These are phyloP conservation scores for Symbiodinium pilosum DNA, from an alignment of 73 alveolate genomes.

Conservation along the genomic window DNA sequence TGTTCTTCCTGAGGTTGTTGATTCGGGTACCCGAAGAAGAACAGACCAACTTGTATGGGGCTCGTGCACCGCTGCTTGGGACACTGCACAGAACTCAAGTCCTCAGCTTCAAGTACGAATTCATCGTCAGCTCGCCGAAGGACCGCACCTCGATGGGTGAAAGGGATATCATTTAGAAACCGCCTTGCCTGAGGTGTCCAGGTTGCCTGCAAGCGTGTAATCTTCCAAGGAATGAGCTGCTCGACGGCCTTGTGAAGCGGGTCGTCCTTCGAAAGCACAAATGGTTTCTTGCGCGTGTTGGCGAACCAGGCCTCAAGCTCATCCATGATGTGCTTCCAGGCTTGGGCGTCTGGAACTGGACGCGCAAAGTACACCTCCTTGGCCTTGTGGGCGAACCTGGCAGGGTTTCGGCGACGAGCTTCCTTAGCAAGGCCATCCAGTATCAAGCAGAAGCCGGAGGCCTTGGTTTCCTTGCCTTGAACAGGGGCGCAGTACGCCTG, in stretches of 20 bases:
- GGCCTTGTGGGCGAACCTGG: background rate
- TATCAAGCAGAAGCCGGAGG: background rate
- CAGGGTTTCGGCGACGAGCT: background rate
- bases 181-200: background rate
- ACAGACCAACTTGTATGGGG: background rate
- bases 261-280: background rate
- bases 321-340: background rate
- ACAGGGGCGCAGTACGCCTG: background rate
- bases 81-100: background rate
- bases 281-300: conserved; percentile 15
- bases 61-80: conserved; percentile 1
- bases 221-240: background rate
- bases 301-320: conserved; percentile 7
- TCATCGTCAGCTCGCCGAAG: background rate
- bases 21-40: conserved; percentile 7
- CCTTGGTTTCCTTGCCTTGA: background rate
- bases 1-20: background rate
- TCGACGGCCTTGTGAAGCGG: background rate
- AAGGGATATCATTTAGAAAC: background rate
- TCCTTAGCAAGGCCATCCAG: background rate
- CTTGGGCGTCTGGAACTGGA: background rate
- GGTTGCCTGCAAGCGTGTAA: background rate
- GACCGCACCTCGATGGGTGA: background rate
- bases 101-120: background rate
- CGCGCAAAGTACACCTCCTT: background rate